Evolutionary conservation across 2,329 filamentous ascomycete species (phyloP).

Genomic region (Bipolaris zeicola): DNA sequence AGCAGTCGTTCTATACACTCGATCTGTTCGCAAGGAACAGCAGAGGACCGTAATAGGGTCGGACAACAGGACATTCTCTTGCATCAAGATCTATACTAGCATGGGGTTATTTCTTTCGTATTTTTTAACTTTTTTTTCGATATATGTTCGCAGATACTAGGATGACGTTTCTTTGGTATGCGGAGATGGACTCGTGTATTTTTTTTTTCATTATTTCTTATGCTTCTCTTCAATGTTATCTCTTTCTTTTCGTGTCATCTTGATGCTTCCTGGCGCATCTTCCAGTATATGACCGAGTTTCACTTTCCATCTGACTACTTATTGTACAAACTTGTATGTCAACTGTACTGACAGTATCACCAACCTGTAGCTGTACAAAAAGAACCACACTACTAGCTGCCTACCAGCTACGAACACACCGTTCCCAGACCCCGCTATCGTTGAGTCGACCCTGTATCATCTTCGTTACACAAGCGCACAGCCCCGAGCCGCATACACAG

Average conservation of each 20-base stretch:
- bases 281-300: not conserved
- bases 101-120: constrained; percentile 5
- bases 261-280: not conserved
- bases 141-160: constrained; percentile 3
- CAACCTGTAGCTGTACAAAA: not conserved
- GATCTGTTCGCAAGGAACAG: constrained; percentile 12
- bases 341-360: not conserved
- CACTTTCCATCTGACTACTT: not conserved
- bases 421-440: constrained; percentile 1
- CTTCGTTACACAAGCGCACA: constrained; percentile 1
- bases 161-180: not conserved
- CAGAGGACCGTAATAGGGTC: constrained; percentile 26
- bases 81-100: not conserved
- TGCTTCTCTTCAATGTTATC: constrained; percentile 25
- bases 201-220: constrained; percentile 22
- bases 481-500: not conserved
- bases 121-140: constrained; percentile 1
- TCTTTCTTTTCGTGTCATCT: not conserved
- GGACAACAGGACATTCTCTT: constrained; percentile 27
- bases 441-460: not conserved
- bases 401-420: not conserved
- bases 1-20: constrained; percentile 10
- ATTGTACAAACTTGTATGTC: not conserved
- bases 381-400: not conserved
- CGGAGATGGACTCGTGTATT: constrained; percentile 10